Evolutionary conservation across 441 rosid genomes (phyloP).

Genomic region (Gossypium lobatum): DNA sequence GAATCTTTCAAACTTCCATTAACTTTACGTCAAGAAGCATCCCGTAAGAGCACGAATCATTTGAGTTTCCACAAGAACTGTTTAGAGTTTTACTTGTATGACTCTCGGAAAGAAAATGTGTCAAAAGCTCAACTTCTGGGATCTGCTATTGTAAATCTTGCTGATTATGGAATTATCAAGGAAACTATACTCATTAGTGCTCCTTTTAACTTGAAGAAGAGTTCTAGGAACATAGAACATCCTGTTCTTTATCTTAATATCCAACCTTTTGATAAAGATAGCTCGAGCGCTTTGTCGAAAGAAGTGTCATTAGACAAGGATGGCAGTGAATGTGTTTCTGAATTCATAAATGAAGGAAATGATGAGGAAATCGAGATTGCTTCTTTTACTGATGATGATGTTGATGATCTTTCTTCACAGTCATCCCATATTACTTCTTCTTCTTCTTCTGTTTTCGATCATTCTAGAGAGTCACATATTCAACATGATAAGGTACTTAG

Average conservation of each 20-base stretch:
- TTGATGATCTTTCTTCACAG: constrained; percentile 40
- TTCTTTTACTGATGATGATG: constrained; percentile 70
- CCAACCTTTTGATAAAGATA: constrained; percentile 50
- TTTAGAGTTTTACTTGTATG: constrained; percentile 59
- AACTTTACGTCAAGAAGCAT: constrained; percentile 40
- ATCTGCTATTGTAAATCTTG: constrained; percentile 62
- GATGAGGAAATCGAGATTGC: constrained; percentile 56
- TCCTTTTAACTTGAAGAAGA: constrained; percentile 56
- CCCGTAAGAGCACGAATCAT: constrained; percentile 30
- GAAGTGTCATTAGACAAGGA: constrained; percentile 43
- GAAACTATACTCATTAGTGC: constrained; percentile 36
- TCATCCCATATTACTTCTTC: constrained; percentile 41
- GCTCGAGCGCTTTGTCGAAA: constrained; percentile 30
- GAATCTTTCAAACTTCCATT: constrained; percentile 54
- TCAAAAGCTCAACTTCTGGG: constrained; percentile 71
- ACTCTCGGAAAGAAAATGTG: constrained; percentile 45
- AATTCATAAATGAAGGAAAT: constrained; percentile 41
- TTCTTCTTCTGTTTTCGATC: constrained; percentile 33
- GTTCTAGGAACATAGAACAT: constrained; percentile 39
- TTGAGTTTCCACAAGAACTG: constrained; percentile 61
- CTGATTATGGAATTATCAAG: constrained; percentile 57
- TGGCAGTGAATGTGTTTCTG: constrained; percentile 57
- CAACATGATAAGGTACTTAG: constrained; percentile 42
- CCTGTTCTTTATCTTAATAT: constrained; percentile 57
- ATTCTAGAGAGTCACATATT: constrained; percentile 27